Base-by-base conservation (phyloP, 805 yeast genomes). In the Millerago galiae region DNA sequence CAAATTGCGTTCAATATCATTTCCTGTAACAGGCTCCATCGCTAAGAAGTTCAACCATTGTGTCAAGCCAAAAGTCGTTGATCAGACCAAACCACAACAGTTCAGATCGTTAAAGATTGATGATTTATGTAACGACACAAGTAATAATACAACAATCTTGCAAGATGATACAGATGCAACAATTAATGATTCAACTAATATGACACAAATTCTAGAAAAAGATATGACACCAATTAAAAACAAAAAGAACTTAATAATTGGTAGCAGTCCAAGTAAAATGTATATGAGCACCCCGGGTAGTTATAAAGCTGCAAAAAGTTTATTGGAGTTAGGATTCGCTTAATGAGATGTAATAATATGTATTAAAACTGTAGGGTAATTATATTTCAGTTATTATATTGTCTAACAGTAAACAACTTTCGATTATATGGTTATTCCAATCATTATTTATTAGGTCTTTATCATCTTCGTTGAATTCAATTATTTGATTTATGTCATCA, bases 221-320 rank as follows among this genome's bases (percentile, higher is more conserved):
- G 61, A 55, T 24, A 18, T 31, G 17, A 42, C 45, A 9, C 45
- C 45, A 7, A 29, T 42, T 5, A 42, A 40, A 35, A 35, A 35
- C 30, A 35, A 38, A n/a, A 36, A 30, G 8, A 34, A 37, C n/a
- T 17, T 8, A n/a, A 16, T 25, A 5, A 16, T 42, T 13, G 45
- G 45, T n/a, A 42, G 45, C 26, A 42, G 45, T 38, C 45, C 45
- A 18, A 38, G 40, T 12, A 38, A 38, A 30, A 28, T 33, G 10
- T 49, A 45, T 14, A 50, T 66, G 46, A 61, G 71, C 4, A 70
- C 75, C 3, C 75, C 75, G 8, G 68, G 72, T 4, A 67, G 73
- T 1, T 70, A 68, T 42, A 74, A 74, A 30, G 75, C 75, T 25
- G 75, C 75, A 10, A 61, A 65, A 41, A 69, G 72, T 18, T 50